These are phyloP conservation scores for Infundibulicybe gibba DNA, from an alignment of 768 basidiomycete genomes.

Conservation along the genomic window DNA sequence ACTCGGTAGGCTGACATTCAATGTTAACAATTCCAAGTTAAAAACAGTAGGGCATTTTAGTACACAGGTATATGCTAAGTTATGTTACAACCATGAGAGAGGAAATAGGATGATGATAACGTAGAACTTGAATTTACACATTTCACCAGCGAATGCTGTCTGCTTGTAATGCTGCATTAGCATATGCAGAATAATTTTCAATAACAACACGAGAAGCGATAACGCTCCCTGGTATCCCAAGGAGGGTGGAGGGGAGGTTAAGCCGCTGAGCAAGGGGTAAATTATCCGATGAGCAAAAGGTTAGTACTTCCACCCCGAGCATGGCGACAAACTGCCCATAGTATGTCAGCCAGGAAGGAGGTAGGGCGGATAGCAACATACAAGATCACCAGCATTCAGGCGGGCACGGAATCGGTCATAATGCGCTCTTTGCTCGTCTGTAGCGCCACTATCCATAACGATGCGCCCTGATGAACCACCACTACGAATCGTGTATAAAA, in stretches of 20 bases:
- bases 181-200: constrained; percentile 57
- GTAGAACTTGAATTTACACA: constrained; percentile 11
- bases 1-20: too few relatives aligned
- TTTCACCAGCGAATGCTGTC: constrained; percentile 33
- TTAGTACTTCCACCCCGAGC: constrained; percentile 48
- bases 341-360: background rate
- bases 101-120: too few relatives aligned
- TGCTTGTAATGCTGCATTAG: constrained; percentile 42
- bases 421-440: constrained; percentile 36
- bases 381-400: constrained; percentile 50
- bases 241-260: constrained; percentile 42
- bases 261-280: constrained; percentile 41
- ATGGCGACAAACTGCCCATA: constrained; percentile 52
- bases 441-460: constrained; percentile 32
- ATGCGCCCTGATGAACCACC: constrained; percentile 49
- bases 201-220: constrained; percentile 57
- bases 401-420: constrained; percentile 49
- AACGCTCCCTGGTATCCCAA: constrained; percentile 38
- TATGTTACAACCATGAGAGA: too few relatives aligned
- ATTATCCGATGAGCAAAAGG: constrained; percentile 56
- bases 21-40: too few relatives aligned
- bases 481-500: constrained; percentile 51
- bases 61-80: too few relatives aligned
- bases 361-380: constrained; percentile 21
- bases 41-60: too few relatives aligned